These are phyloP conservation scores for Ammopiptanthus mongolicus DNA, from an alignment of 306 rosid genomes.

Conservation along the genomic window DNA sequence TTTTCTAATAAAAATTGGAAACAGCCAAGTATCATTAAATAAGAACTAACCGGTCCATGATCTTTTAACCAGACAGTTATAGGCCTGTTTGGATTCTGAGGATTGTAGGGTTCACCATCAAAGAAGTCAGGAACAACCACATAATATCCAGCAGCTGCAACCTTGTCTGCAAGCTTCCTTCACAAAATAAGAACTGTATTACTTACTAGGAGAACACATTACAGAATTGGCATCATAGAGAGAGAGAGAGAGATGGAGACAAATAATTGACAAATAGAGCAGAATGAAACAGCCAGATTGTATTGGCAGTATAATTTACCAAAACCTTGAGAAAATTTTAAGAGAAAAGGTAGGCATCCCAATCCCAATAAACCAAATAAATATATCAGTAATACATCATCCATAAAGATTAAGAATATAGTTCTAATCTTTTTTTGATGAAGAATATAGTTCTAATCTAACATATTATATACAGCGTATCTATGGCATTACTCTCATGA, in stretches of 20 bases:
- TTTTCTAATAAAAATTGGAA: neutral
- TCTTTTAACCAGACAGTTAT: conserved; percentile 45
- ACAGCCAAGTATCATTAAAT: neutral
- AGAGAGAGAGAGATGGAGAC: too few species aligned
- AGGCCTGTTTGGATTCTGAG: conserved; percentile 30
- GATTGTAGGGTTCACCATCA: conserved; percentile 51
- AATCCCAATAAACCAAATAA: neutral
- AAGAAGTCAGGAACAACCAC: conserved; percentile 73
- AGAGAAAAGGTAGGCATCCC: neutral
- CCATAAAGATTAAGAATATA: neutral
- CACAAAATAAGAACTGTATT: conserved; percentile 9
- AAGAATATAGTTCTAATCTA: neutral
- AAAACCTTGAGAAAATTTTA: neutral
- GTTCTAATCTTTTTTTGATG: neutral
- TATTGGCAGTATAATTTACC: neutral
- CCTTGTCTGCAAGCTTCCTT: conserved; percentile 82
- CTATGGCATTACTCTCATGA: too few species aligned
- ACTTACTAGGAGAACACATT: neutral
- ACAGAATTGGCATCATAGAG: neutral
- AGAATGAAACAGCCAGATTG: neutral
- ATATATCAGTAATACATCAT: neutral
- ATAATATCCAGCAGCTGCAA: conserved; percentile 70
- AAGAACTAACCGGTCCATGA: conserved; percentile 55
- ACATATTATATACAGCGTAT: neutral
- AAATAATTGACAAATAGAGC: neutral